Evolutionary conservation across 2,329 filamentous ascomycete species (phyloP), one percentile per base, ranked within the genome.

Genomic region (Xylariomycetidae sp.): DNA sequence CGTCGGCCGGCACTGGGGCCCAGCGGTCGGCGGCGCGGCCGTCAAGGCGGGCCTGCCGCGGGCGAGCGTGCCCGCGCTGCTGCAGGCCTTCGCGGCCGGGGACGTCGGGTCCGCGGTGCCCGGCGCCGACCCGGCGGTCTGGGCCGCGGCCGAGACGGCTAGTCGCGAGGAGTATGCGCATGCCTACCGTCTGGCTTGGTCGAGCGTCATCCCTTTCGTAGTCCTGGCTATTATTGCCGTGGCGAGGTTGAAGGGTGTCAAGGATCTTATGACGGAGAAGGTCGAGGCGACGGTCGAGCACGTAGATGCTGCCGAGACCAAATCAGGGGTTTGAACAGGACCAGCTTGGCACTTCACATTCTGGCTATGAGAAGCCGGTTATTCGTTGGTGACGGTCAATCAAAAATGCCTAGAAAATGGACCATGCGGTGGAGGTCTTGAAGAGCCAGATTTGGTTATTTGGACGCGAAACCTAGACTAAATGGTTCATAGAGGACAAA

Each of bases 191-290:
- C 43, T 71, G 25, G 70, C 67, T 0, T 73, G 68, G 67, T 52
- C 63, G 6, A 68, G 63, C 29, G 58, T 73, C 14, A 64, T 72
- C 8, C 69, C 70, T 0, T 73, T 74, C 47, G 63, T 72, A 2
- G 64, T 70, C 4, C 42, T 73, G 16, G 68, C 67, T 2, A 52
- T 68, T 4, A 54, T 65, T 2, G 58, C 62, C 0, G 59, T 72
- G 5, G 54, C 51, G 10, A 59, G 62, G 34, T 44, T 72, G 48
- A 64, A 63, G 31, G 65, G 65, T 0, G 68, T 73, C 0, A 63
- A 61, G 39, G 65, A 71, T 29, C 49, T 72, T 28, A 72, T 72
- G 68, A 72, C 68, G 12, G 68, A 72, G 41, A 64, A 68, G 50
- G 63, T 73, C 4, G 69, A 73, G 49, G 68, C 68, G 16, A 70